These are phyloP conservation scores for Neofusicoccum sp. DNA, from an alignment of 2,329 filamentous ascomycete genomes.

Conservation along the genomic window DNA sequence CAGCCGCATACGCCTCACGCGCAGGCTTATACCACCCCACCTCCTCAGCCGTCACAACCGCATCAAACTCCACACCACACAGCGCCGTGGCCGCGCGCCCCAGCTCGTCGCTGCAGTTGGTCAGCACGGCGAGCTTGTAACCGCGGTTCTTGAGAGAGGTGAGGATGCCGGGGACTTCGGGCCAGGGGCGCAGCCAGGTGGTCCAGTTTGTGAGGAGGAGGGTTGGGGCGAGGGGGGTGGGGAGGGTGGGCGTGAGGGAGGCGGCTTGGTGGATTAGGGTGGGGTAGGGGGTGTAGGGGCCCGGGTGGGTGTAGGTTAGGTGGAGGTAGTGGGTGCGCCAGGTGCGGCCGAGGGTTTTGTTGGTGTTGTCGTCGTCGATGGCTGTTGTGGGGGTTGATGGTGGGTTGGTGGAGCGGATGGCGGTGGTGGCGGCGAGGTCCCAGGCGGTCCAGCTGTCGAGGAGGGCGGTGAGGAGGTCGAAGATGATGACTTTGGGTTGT, in stretches of 20 bases:
- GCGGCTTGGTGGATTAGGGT: conserved; percentile 27
- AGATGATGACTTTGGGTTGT: conserved; percentile 36
- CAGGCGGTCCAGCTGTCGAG: conserved; percentile 46
- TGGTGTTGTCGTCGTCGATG: background rate
- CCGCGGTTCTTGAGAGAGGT: conserved; percentile 30
- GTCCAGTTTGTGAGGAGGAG: conserved; percentile 24
- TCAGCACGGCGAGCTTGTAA: conserved; percentile 41
- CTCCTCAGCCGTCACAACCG: conserved; percentile 43
- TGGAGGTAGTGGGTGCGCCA: conserved; percentile 46
- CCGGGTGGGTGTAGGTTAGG: conserved; percentile 38
- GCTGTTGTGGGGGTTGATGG: background rate
- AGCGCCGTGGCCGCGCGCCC: conserved; percentile 28
- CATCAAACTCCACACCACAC: conserved; percentile 34
- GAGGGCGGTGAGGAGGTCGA: conserved; percentile 47
- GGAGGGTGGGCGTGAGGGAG: conserved; percentile 18
- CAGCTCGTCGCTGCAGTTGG: conserved; percentile 42
- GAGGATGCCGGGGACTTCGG: conserved; percentile 15
- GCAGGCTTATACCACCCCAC: conserved; percentile 46
- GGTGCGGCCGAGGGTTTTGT: conserved; percentile 25
- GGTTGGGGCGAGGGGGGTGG: background rate
- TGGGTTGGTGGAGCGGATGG: background rate
- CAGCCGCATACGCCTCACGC: conserved; percentile 35
- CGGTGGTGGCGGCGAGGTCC: conserved; percentile 28
- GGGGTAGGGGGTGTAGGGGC: conserved; percentile 37
- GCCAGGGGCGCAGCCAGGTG: background rate